Evolutionary conservation across 768 basidiomycete genomes (phyloP).

Genomic region (Phaeotremella skinneri): DNA sequence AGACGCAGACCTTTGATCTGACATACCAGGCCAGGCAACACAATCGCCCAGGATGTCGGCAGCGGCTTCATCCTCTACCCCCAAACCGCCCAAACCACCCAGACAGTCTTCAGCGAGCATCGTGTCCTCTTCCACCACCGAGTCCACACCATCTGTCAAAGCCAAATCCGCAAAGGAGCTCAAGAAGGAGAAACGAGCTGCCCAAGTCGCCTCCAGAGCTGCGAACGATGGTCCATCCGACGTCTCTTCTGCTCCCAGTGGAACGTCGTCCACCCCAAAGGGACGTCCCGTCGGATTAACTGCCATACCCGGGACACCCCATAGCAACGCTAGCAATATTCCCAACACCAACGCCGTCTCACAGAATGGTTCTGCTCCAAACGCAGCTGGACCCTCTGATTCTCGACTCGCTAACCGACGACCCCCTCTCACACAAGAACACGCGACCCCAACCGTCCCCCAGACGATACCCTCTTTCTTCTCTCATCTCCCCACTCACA

Average conservation of each 20-base stretch:
- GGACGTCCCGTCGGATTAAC: too few relatives aligned
- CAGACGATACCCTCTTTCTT: conserved; percentile 25
- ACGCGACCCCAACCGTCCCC: not conserved
- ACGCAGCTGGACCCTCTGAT: not conserved
- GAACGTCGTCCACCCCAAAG: not conserved
- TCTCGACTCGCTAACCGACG: not conserved
- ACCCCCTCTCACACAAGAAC: conserved; percentile 23
- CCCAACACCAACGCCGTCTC: too few relatives aligned
- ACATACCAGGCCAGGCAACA: too few relatives aligned
- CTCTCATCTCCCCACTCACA: conserved; percentile 46
- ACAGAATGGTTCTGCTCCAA: conserved; percentile 9
- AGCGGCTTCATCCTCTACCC: not conserved
- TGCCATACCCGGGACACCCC: too few relatives aligned
- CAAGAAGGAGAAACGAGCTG: conserved; percentile 50
- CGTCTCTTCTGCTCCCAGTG: conserved; percentile 1
- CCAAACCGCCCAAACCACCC: conserved; percentile 19
- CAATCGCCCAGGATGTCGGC: not conserved
- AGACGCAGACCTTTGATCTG: too few relatives aligned
- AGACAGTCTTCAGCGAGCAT: not conserved
- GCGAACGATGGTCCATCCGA: conserved; percentile 6
- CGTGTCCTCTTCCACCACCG: not conserved
- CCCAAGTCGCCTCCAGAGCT: conserved; percentile 43
- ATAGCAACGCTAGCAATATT: too few relatives aligned
- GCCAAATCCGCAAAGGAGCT: conserved; percentile 43
- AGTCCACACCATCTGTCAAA: conserved; percentile 13